These are phyloP conservation scores for Perkinsela sp. DNA, from an alignment of 208 protist species.

Conservation along the genomic window DNA sequence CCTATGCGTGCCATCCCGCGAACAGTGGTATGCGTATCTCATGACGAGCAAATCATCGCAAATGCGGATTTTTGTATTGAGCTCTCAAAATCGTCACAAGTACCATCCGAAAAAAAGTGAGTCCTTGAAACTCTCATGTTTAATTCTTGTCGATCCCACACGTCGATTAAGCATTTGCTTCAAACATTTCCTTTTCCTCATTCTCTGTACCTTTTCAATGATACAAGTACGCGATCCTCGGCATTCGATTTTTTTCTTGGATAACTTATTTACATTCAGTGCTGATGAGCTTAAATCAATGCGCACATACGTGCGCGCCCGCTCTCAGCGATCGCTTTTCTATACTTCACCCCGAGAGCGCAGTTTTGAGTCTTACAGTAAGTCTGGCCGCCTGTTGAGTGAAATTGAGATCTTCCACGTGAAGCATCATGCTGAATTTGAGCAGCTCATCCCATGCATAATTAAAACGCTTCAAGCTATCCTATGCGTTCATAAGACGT, in stretches of 20 bases:
- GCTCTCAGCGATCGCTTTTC: not conserved
- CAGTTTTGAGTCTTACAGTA: not conserved
- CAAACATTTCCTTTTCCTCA: too few relatives aligned
- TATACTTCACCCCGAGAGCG: not conserved
- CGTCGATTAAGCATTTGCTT: too few relatives aligned
- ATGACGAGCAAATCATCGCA: not conserved
- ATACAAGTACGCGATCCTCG: too few relatives aligned
- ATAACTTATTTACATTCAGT: too few relatives aligned
- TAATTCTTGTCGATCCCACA: too few relatives aligned
- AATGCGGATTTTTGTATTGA: not conserved
- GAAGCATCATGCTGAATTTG: constrained; percentile 30
- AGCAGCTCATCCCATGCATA: constrained; percentile 18
- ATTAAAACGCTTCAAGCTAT: constrained; percentile 13
- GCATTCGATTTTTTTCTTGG: too few relatives aligned
- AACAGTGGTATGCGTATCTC: not conserved
- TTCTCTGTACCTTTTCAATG: too few relatives aligned
- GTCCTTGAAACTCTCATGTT: too few relatives aligned
- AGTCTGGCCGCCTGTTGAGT: constrained; percentile 10
- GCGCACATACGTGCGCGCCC: too few relatives aligned
- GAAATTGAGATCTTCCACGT: constrained; percentile 30
- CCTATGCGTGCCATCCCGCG: not conserved
- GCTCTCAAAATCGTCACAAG: too few relatives aligned
- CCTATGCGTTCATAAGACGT: constrained; percentile 14
- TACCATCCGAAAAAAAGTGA: too few relatives aligned
- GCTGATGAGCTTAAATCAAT: too few relatives aligned